These are phyloP conservation scores for Panicum virgatum DNA, from an alignment of 202 grass and related monocot genomes.

Conservation along the genomic window DNA sequence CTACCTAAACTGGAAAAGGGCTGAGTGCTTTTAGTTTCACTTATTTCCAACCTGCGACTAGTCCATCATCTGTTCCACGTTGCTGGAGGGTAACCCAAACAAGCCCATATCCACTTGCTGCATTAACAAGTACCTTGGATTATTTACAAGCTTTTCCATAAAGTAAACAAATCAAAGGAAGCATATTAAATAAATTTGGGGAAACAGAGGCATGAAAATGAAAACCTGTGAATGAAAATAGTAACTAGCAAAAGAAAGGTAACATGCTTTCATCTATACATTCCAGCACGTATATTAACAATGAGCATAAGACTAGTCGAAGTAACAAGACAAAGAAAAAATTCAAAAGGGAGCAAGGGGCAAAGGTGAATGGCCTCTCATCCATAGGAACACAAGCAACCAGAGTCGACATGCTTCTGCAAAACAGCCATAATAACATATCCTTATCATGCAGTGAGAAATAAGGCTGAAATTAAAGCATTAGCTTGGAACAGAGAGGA, in stretches of 20 bases:
- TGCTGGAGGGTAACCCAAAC: slow-evolving; percentile 56
- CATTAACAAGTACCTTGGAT: slow-evolving; percentile 20
- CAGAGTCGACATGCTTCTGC: slow-evolving; percentile 74
- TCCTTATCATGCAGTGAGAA: neutral
- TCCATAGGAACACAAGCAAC: slow-evolving; percentile 74
- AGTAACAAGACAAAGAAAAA: neutral
- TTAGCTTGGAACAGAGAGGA: slow-evolving; percentile 3
- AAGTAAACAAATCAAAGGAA: neutral
- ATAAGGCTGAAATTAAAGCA: neutral
- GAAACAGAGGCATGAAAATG: neutral
- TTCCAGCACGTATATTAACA: slow-evolving; percentile 1
- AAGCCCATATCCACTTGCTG: slow-evolving; percentile 59
- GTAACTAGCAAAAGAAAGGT: slow-evolving; percentile 1
- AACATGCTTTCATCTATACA: neutral
- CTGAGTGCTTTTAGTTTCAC: too few relatives aligned
- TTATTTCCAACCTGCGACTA: too few relatives aligned
- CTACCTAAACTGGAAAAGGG: too few relatives aligned
- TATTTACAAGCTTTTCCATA: slow-evolving; percentile 2
- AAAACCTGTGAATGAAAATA: neutral
- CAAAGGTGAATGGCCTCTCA: slow-evolving; percentile 48
- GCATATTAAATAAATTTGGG: neutral
- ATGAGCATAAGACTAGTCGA: neutral
- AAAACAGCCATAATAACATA: slow-evolving; percentile 5
- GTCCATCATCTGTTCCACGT: too few relatives aligned
- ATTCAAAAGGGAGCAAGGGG: slow-evolving; percentile 3